Base-by-base conservation (phyloP, 2,329 filamentous ascomycete species). In the Trichoderma asperellum region DNA sequence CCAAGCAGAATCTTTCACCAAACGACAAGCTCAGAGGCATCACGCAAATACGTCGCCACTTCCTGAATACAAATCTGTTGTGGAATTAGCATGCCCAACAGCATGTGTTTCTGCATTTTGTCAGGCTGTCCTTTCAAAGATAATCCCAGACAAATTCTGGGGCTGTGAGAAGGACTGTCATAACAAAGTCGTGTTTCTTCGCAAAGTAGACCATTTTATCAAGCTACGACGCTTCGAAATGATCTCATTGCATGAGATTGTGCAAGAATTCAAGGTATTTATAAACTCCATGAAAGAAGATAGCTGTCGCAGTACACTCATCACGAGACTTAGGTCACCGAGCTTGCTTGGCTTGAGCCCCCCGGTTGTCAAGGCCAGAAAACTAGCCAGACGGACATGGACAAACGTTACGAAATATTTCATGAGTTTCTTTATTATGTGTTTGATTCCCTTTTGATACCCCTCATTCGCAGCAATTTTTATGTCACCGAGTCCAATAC, bases 401-500 rank as follows among this genome's bases (percentile, higher is more conserved):
- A 82, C 7, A 98, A 97, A 79, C 89, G 94, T 12, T 83, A 82
- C 32, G 92, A 97, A 75, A 84, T 98, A 0, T 87, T 97, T 60
- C 81, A 89, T 65, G 96, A 99, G 77, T 89, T 98, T 69, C 75
- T 98, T 7, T 98, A 97, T 81, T 99, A 94, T 77, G 73, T 97
- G 4, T 96, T 99, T 75, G 96, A 99, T 79, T 97, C 94, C 0
- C 84, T 97, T 27, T 77, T 99, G 68, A 92, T 98, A 74, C 95
- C 96, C 11, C 84, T 99, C 8, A 87, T 98, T 59, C 89, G 92
- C 40, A 89, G 88, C 71, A 94, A 96, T 75, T 99, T 99, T 75
- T 95, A 98, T 76, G 92, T 97, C 47, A 99, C 96, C 0, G 96
- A 99, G 78, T 96, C 94, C 0, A 94, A 89, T 72, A 84, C 85